phyloP scores from a whole-genome alignment of 495 filamentous ascomycete species.

The Chaetomium tenue region DNA sequence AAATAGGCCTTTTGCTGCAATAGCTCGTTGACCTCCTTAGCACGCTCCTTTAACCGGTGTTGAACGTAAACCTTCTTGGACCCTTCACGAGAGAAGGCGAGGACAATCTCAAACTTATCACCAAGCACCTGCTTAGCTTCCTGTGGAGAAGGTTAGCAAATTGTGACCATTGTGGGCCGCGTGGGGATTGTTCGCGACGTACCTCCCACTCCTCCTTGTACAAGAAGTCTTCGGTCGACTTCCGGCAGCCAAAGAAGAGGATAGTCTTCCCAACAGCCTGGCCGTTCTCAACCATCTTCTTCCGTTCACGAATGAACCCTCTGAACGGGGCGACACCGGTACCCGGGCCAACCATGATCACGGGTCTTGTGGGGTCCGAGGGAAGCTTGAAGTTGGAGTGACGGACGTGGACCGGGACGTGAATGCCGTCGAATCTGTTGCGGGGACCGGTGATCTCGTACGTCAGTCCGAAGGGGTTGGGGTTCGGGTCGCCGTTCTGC shows the following conservation, averaged over 20 bases:
- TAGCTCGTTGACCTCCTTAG: conserved; percentile 82
- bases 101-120: conserved; percentile 81
- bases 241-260: conserved; percentile 94
- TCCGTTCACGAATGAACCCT: conserved; percentile 91
- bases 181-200: conserved; percentile 38
- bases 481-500: conserved; percentile 85
- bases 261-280: conserved; percentile 85
- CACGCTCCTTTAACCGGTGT: conserved; percentile 80
- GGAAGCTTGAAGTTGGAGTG: conserved; percentile 99
- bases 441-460: conserved; percentile 89
- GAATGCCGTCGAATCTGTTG: conserved; percentile 96
- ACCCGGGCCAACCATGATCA: conserved; percentile 95
- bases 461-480: conserved; percentile 80
- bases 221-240: conserved; percentile 79
- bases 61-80: conserved; percentile 94
- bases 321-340: conserved; percentile 97
- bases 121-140: conserved; percentile 77
- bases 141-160: conserved; percentile 46
- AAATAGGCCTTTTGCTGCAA: conserved; percentile 86
- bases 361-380: conserved; percentile 86
- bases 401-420: conserved; percentile 91
- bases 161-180: background rate
- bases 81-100: conserved; percentile 87
- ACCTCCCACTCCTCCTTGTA: conserved; percentile 94
- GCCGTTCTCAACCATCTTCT: conserved; percentile 72